Base-by-base conservation (phyloP, 495 filamentous ascomycete species). In the Schizothecium vesticola region DNA sequence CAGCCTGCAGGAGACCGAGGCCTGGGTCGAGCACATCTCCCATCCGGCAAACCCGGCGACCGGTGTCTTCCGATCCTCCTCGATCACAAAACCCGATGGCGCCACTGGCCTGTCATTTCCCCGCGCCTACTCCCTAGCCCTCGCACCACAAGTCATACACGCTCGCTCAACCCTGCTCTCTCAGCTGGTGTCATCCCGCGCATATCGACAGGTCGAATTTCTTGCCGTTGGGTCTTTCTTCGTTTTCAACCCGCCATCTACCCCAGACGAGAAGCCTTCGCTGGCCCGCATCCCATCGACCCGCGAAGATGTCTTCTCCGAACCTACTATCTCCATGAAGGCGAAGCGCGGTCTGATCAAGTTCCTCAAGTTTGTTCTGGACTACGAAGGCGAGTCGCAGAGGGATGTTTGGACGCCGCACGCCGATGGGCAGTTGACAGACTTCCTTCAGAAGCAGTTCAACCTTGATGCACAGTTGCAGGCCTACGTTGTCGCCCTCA, bases 221-320 rank as follows among this genome's bases (percentile, higher is more conserved):
- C 88, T 94, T 69, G 93, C 95, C 6, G 90, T 98, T 8, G 96
- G 96, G 31, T 94, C 91, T 67, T 98, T 93, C 91, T 98, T 90
- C 87, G 87, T 97, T 43, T 89, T 90, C 74, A 74, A 79, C 63
- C 72, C 79, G 3, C 24, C 70, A n/a, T 51, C 72, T 3, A 65
- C 67, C 24, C 56, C 70, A 25, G 67, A 74, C 4, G 69, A 70
- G n/a, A 67, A 71, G 26, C 66, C 74, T 7, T 65, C 65, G 16
- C 76, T 95, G 28, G 80, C 82, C 51, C 87, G 88, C 23, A 88
- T 97, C 65, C 93, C 94, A 2, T 90, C 88, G 67, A 91, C 91
- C 57, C 86, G 94, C 36, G 94, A 97, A 78, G 94, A 97, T 79
- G 85, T 97, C 58, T 94, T 95, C 73, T 84, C 86, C 26, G 90